Evolutionary conservation across 2,329 filamentous ascomycete genomes (phyloP).

Genomic region (Penicillium sp.): DNA sequence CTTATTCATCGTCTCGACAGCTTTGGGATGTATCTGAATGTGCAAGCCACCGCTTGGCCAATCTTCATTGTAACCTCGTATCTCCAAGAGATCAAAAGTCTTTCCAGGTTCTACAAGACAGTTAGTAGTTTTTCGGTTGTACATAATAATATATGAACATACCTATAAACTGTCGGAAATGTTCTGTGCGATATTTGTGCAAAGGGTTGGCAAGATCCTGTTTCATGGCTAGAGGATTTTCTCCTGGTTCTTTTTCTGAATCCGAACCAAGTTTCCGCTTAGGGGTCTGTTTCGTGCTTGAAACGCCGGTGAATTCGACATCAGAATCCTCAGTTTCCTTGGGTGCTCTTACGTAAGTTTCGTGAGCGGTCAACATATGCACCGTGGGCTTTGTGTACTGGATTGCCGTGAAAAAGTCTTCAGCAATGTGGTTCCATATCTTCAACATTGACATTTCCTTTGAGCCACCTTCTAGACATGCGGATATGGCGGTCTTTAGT

Average conservation of each 20-base stretch:
- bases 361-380: slow-evolving; percentile 27
- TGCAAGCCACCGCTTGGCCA: slow-evolving; percentile 58
- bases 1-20: slow-evolving; percentile 56
- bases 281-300: not conserved
- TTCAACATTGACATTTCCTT: slow-evolving; percentile 39
- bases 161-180: slow-evolving; percentile 23
- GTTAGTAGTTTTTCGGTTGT: not conserved
- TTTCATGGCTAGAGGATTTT: not conserved
- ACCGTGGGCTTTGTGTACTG: slow-evolving; percentile 39
- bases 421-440: slow-evolving; percentile 43
- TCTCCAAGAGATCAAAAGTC: slow-evolving; percentile 33
- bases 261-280: not conserved
- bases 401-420: slow-evolving; percentile 50
- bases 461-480: slow-evolving; percentile 51
- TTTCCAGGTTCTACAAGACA: slow-evolving; percentile 15
- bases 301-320: slow-evolving; percentile 21
- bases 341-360: slow-evolving; percentile 32
- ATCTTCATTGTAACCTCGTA: slow-evolving; percentile 53
- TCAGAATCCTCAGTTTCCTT: slow-evolving; percentile 20
- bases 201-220: not conserved
- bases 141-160: not conserved
- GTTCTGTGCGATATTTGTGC: slow-evolving; percentile 14
- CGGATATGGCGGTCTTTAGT: slow-evolving; percentile 54
- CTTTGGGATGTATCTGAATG: slow-evolving; percentile 56
- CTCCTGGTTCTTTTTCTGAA: not conserved